Evolutionary conservation across 2,329 filamentous ascomycete genomes (phyloP).

Genomic region (Alternaria novae-zelandiae): DNA sequence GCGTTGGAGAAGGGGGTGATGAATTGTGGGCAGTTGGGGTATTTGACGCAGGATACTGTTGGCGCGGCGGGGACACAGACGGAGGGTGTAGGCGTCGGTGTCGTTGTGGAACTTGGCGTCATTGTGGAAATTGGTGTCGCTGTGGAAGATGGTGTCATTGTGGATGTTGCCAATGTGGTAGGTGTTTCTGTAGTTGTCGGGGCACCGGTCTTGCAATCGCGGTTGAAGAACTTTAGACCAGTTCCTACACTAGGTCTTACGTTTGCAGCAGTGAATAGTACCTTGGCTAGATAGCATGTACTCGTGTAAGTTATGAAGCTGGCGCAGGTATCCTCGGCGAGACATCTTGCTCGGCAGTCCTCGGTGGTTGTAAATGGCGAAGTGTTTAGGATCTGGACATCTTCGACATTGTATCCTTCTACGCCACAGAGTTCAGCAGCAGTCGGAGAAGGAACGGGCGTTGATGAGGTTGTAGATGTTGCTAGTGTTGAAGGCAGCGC

Average conservation of each 20-base stretch:
- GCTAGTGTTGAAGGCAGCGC: no score
- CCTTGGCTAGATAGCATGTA: neutral
- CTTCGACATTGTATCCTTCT: neutral
- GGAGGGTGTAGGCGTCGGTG: neutral
- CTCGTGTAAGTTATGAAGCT: neutral
- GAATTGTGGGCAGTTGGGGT: neutral
- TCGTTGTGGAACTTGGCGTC: neutral
- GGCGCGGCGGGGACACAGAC: neutral
- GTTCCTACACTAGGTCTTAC: fast-evolving
- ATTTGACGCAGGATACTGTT: neutral
- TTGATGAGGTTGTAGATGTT: no score
- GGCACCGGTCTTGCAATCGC: neutral
- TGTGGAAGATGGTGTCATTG: no score
- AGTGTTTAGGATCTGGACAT: neutral
- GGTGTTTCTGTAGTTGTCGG: no score
- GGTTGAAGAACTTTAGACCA: neutral
- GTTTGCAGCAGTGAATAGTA: neutral
- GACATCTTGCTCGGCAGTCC: neutral
- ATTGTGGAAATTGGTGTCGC: no score
- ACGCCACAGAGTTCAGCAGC: neutral
- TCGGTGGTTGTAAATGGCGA: neutral
- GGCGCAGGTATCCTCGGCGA: neutral
- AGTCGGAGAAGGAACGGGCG: no score
- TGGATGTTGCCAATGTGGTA: neutral
- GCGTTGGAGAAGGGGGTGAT: neutral